These are phyloP conservation scores for Globisporangium camurandrum DNA, from an alignment of 352 stramenopile species.

Conservation along the genomic window DNA sequence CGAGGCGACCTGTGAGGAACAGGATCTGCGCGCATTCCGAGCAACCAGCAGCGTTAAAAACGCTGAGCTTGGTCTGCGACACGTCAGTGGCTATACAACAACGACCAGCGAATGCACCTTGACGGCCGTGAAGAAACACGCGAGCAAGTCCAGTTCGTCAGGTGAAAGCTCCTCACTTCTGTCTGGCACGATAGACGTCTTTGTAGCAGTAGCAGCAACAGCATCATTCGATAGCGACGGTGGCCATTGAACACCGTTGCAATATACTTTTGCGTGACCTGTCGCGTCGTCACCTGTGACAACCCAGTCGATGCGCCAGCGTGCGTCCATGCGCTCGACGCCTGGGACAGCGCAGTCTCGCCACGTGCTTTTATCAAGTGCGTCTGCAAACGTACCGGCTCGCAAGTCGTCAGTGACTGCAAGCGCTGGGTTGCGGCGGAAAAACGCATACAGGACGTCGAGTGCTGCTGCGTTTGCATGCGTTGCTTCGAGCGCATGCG, in stretches of 20 bases:
- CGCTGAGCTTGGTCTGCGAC: not conserved
- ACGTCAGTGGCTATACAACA: too few relatives aligned
- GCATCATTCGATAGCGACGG: not conserved
- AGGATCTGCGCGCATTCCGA: conserved; percentile 28
- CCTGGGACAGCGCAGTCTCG: conserved; percentile 7
- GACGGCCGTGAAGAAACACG: conserved; percentile 71
- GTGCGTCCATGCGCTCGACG: not conserved
- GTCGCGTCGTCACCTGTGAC: conserved; percentile 1
- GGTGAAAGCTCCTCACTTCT: not conserved
- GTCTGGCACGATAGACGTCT: too few relatives aligned
- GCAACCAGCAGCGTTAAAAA: not conserved
- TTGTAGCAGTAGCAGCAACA: too few relatives aligned
- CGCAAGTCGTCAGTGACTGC: conserved; percentile 19
- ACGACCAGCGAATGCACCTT: conserved; percentile 26
- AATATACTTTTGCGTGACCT: conserved; percentile 18
- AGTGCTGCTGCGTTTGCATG: conserved; percentile 38
- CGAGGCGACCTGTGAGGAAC: conserved; percentile 59
- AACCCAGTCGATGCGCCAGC: conserved; percentile 25
- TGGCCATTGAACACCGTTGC: not conserved
- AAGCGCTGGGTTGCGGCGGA: conserved; percentile 26
- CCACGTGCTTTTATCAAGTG: conserved; percentile 22
- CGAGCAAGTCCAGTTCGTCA: conserved; percentile 69
- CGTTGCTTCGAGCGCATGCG: conserved; percentile 47
- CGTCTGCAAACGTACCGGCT: conserved; percentile 21
- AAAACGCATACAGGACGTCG: conserved; percentile 30